Percentiles rank a stretch among this genome's conserved stretches.
Evolutionary conservation across 495 filamentous ascomycete species (phyloP).

Genomic region (Trichocladium antarcticum): DNA sequence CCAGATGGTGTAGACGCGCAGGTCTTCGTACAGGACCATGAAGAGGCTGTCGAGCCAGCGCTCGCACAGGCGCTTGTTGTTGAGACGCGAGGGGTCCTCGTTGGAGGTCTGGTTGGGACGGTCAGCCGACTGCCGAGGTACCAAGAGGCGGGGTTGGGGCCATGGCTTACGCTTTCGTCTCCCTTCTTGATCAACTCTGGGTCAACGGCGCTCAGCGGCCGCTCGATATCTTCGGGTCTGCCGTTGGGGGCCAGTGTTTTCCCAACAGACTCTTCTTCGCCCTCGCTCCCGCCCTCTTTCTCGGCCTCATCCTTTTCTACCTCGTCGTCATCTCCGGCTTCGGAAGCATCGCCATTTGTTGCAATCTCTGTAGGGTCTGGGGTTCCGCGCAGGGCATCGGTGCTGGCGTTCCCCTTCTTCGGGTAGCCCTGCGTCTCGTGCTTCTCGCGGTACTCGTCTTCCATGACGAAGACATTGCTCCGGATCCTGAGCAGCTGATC

Average conservation of each 20-base stretch:
- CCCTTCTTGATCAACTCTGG: slow-evolving; percentile 76
- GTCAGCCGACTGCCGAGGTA: not conserved
- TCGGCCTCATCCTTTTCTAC: not conserved
- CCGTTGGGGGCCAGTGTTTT: slow-evolving; percentile 32
- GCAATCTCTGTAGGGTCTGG: slow-evolving; percentile 50
- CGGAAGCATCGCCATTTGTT: slow-evolving; percentile 47
- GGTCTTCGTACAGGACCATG: slow-evolving; percentile 97
- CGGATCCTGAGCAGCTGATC: slow-evolving; percentile 86
- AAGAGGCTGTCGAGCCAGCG: slow-evolving; percentile 97
- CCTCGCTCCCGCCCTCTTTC: slow-evolving; percentile 3
- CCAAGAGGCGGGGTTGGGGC: not conserved
- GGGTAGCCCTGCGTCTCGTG: slow-evolving; percentile 48
- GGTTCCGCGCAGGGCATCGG: slow-evolving; percentile 56
- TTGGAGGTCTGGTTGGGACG: slow-evolving; percentile 27
- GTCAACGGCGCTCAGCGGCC: slow-evolving; percentile 70
- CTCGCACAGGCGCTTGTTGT: slow-evolving; percentile 93
- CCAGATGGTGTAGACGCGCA: slow-evolving; percentile 98
- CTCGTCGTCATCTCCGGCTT: slow-evolving; percentile 41
- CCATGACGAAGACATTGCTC: slow-evolving; percentile 98
- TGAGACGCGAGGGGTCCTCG: slow-evolving; percentile 56
- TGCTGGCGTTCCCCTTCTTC: slow-evolving; percentile 60
- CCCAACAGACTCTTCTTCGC: slow-evolving; percentile 23
- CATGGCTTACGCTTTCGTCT: slow-evolving; percentile 64
- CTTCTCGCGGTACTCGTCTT: slow-evolving; percentile 95
- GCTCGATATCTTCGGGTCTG: slow-evolving; percentile 48